Evolutionary conservation across 2,329 filamentous ascomycete genomes (phyloP).

Genomic region (Basipetospora sp.): DNA sequence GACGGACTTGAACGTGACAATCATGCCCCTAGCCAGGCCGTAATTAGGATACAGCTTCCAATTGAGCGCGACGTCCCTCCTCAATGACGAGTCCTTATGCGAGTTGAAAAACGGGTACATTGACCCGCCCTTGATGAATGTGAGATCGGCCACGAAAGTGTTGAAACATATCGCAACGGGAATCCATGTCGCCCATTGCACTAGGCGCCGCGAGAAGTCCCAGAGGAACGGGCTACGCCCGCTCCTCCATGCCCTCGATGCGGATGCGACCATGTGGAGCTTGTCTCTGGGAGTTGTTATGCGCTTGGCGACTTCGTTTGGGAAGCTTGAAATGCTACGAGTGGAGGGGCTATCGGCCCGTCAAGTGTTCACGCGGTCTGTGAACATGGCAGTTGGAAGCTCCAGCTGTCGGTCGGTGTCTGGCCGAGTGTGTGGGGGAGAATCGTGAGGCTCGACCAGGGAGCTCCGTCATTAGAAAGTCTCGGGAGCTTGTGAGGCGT

Average conservation of each 20-base stretch:
- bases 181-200: conserved; percentile 28
- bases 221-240: conserved; percentile 1
- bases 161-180: conserved; percentile 49
- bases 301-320: no score
- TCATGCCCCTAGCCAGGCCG: conserved; percentile 53
- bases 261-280: background rate
- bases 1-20: conserved; percentile 54
- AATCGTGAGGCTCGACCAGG: no score
- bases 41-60: conserved; percentile 44
- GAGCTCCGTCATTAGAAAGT: no score
- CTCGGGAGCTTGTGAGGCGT: no score
- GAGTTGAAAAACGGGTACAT: conserved; percentile 70
- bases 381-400: no score
- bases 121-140: conserved; percentile 44
- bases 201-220: conserved; percentile 5
- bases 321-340: no score
- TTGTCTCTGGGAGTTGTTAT: no score
- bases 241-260: conserved; percentile 1
- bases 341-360: no score
- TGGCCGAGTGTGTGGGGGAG: background rate
- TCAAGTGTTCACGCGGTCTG: no score
- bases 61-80: conserved; percentile 41
- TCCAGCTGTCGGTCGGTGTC: no score
- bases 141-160: conserved; percentile 43
- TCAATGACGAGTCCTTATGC: conserved; percentile 41